These are phyloP conservation scores for Lepidopterella palustris DNA, from an alignment of 495 filamentous ascomycete species.

Conservation along the genomic window DNA sequence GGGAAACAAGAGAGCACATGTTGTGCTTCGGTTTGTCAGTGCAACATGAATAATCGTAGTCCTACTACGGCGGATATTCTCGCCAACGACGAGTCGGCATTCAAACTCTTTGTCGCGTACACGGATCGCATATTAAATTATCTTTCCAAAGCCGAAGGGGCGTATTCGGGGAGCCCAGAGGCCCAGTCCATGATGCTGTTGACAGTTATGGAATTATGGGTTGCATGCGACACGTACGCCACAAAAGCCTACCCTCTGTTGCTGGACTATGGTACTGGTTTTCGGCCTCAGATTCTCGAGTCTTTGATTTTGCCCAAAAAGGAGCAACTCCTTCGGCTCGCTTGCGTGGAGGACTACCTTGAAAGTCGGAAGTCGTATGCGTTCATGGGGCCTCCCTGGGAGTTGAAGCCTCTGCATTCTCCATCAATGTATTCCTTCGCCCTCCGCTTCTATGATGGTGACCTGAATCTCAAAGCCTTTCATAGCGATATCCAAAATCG, in stretches of 20 bases:
- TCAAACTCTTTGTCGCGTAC: not conserved
- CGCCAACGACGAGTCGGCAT: no score
- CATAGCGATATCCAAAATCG: constrained; percentile 44
- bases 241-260: constrained; percentile 39
- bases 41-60: no score
- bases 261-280: constrained; percentile 44
- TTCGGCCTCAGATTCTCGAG: constrained; percentile 41
- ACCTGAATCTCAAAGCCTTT: no score
- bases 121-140: not conserved
- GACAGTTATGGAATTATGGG: constrained; percentile 55
- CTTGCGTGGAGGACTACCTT: constrained; percentile 46
- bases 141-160: not conserved
- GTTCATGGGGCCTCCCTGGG: constrained; percentile 35
- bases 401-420: constrained; percentile 38
- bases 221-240: constrained; percentile 50
- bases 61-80: no score
- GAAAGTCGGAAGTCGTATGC: constrained; percentile 24
- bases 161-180: constrained; percentile 46
- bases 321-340: constrained; percentile 46
- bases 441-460: constrained; percentile 38
- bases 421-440: constrained; percentile 46
- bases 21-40: no score
- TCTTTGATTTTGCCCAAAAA: constrained; percentile 44
- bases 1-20: no score
- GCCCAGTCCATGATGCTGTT: constrained; percentile 52